Evolutionary conservation across 805 yeast species (phyloP).

Genomic region (Candida corydali): DNA sequence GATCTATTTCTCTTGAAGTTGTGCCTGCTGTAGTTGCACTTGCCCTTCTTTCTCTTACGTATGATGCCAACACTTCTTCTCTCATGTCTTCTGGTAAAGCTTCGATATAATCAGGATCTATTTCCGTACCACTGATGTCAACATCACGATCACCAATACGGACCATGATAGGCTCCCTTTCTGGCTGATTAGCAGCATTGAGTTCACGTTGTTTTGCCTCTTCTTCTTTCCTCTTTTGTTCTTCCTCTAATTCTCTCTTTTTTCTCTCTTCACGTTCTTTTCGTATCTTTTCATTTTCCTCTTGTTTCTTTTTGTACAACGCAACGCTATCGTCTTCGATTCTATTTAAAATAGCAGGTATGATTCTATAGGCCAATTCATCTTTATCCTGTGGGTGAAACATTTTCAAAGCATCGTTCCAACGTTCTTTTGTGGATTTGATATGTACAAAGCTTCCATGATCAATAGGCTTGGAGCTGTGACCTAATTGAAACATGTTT

Average conservation of each 20-base stretch:
- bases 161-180: conserved; percentile 56
- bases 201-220: conserved; percentile 15
- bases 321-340: conserved; percentile 48
- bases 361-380: conserved; percentile 16
- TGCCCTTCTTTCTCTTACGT: conserved; percentile 70
- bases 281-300: conserved; percentile 21
- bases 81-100: conserved; percentile 92
- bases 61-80: conserved; percentile 86
- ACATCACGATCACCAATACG: conserved; percentile 73
- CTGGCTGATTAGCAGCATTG: conserved; percentile 15
- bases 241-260: conserved; percentile 29
- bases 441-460: conserved; percentile 16
- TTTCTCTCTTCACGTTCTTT: conserved; percentile 26
- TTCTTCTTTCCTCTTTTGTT: conserved; percentile 21
- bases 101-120: conserved; percentile 85
- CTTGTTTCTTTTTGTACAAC: conserved; percentile 24
- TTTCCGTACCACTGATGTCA: conserved; percentile 84
- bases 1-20: conserved; percentile 64
- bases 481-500: conserved; percentile 14
- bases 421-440: conserved; percentile 58
- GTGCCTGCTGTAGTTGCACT: conserved; percentile 41
- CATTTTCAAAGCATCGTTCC: conserved; percentile 57
- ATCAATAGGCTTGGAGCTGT: not conserved
- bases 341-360: conserved; percentile 39
- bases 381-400: conserved; percentile 41